A percentile compares a stretch with the other conserved stretches of the same genome.
These are phyloP conservation scores for Chrysanthemum makinoi DNA, from an alignment of 129 eudicot genomes.

Conservation along the genomic window DNA sequence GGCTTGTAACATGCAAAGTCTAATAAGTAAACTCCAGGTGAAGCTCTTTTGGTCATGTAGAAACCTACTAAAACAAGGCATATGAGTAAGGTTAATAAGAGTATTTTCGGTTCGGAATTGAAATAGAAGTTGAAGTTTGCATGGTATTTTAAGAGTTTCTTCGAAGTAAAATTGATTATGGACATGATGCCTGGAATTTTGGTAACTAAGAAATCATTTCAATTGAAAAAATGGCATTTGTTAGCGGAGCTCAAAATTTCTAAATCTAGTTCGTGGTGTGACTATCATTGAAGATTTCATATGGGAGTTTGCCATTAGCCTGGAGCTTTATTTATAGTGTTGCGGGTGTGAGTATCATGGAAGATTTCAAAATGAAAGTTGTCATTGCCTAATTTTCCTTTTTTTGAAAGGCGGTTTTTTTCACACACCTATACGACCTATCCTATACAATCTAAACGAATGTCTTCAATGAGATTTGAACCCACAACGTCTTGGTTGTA, in stretches of 20 bases:
- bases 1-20: constrained; percentile 67
- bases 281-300: constrained; percentile 4
- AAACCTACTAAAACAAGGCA: constrained; percentile 13
- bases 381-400: too few species aligned
- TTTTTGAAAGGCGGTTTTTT: too few species aligned
- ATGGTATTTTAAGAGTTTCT: constrained; percentile 1
- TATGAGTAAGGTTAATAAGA: constrained; percentile 18
- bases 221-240: not conserved
- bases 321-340: too few species aligned
- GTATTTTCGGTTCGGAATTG: constrained; percentile 7
- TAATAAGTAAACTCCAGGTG: constrained; percentile 32
- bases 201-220: not conserved
- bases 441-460: too few species aligned
- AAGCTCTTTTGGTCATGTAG: constrained; percentile 21
- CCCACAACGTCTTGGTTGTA: too few species aligned
- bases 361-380: too few species aligned
- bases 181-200: constrained; percentile 16
- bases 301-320: not conserved
- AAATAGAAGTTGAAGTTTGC: constrained; percentile 18
- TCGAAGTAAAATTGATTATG: constrained; percentile 17
- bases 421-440: too few species aligned
- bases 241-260: not conserved
- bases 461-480: too few species aligned
- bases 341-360: too few species aligned
- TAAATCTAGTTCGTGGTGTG: not conserved